phyloP scores from a whole-genome alignment of 164 flowering plant species.

The Aristolochia contorta region DNA sequence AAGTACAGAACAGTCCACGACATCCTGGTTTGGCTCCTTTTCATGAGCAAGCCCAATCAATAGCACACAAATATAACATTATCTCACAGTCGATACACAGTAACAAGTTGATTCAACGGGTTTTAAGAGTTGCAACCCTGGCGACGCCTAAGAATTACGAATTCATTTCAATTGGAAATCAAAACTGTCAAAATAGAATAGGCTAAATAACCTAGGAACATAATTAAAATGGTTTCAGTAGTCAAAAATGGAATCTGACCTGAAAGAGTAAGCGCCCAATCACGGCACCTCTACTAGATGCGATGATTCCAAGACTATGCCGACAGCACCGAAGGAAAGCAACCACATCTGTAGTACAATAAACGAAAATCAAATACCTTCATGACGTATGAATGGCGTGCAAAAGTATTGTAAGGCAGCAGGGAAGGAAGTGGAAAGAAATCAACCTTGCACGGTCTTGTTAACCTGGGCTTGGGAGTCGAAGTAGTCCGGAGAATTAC shows the following conservation, averaged over 20 bases:
- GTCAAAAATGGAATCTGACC: conserved; percentile 14
- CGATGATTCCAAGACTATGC: conserved; percentile 93
- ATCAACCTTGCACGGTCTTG: conserved; percentile 71
- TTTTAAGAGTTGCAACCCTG: too few relatives aligned
- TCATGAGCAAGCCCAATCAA: conserved; percentile 3
- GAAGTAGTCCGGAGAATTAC: conserved; percentile 70
- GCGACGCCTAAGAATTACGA: neutral
- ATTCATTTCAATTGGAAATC: neutral
- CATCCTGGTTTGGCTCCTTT: conserved; percentile 65
- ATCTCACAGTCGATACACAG: too few relatives aligned
- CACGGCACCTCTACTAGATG: conserved; percentile 82
- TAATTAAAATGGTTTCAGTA: neutral
- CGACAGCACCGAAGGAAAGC: conserved; percentile 86
- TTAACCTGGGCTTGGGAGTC: conserved; percentile 67
- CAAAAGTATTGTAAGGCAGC: neutral
- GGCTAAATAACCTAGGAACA: neutral
- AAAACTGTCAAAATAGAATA: neutral
- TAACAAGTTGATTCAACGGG: too few relatives aligned
- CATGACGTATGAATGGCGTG: neutral
- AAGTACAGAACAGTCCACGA: conserved; percentile 66
- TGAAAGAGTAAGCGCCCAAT: conserved; percentile 74
- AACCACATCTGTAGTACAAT: conserved; percentile 58
- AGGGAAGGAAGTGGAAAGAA: neutral
- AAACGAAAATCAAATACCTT: neutral
- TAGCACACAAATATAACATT: neutral